phyloP scores from a whole-genome alignment of 371 early-diverging fungal genomes.

The Homolaphlyctis polyrhiza region DNA sequence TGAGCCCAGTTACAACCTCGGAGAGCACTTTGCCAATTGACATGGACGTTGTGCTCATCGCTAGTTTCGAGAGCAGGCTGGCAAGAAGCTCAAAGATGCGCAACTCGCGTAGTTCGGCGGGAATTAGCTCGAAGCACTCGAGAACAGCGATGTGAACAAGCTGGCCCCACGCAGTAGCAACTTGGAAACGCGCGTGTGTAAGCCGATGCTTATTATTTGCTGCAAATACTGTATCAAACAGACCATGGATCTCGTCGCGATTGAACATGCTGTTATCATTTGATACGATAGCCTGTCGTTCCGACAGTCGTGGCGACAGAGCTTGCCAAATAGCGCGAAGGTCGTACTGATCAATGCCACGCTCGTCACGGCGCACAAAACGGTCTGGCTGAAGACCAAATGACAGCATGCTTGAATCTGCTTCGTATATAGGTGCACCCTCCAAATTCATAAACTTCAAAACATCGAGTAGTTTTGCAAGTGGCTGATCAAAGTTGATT shows the following conservation, averaged over 20 bases:
- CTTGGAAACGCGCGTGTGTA: slow-evolving; percentile 53
- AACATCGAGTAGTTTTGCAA: slow-evolving; percentile 42
- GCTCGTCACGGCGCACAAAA: slow-evolving; percentile 5
- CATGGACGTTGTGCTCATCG: slow-evolving; percentile 19
- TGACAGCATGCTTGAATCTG: neutral
- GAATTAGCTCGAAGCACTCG: slow-evolving; percentile 57
- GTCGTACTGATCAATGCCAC: slow-evolving; percentile 31
- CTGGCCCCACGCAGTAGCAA: slow-evolving; percentile 75
- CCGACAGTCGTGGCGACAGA: slow-evolving; percentile 8
- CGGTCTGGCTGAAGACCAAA: neutral
- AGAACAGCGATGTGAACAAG: slow-evolving; percentile 65
- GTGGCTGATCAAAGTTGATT: slow-evolving; percentile 34
- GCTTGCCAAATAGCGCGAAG: slow-evolving; percentile 56
- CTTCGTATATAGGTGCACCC: neutral
- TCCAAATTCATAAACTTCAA: slow-evolving; percentile 35
- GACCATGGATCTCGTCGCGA: neutral
- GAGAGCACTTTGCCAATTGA: slow-evolving; percentile 57
- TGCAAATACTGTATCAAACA: slow-evolving; percentile 19
- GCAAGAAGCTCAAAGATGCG: slow-evolving; percentile 57
- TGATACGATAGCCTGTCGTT: neutral
- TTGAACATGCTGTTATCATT: neutral
- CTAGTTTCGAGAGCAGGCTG: slow-evolving; percentile 56
- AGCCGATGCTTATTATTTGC: slow-evolving; percentile 64
- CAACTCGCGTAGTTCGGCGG: slow-evolving; percentile 52
- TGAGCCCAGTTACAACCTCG: slow-evolving; percentile 50